Evolutionary conservation across 129 eudicot genomes (phyloP).

Genomic region (Lonicera japonica): DNA sequence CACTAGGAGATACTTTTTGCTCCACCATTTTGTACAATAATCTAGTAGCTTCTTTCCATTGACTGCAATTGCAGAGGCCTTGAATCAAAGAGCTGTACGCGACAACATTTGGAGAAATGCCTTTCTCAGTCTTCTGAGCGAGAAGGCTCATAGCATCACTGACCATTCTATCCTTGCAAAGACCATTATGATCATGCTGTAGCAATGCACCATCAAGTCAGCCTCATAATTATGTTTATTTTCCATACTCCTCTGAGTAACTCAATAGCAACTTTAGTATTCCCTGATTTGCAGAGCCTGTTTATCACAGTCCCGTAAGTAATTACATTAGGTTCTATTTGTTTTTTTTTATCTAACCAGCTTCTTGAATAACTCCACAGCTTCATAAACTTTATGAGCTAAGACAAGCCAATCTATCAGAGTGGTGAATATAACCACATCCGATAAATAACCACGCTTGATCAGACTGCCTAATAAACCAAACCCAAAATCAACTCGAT

Average conservation of each 20-base stretch:
- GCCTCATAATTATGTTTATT: slow-evolving; percentile 19
- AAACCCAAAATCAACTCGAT: slow-evolving; percentile 24
- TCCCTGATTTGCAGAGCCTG: slow-evolving; percentile 43
- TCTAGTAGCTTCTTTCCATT: slow-evolving; percentile 17
- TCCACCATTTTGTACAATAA: slow-evolving; percentile 14
- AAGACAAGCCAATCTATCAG: slow-evolving; percentile 34
- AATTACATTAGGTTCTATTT: slow-evolving; percentile 1
- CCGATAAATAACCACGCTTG: slow-evolving; percentile 27
- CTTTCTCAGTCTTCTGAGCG: too few species aligned
- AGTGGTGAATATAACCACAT: slow-evolving; percentile 24
- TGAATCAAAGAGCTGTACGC: slow-evolving; percentile 18
- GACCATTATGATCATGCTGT: slow-evolving; percentile 25
- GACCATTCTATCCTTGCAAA: slow-evolving; percentile 37
- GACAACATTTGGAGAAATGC: too few species aligned
- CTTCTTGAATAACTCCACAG: slow-evolving; percentile 28
- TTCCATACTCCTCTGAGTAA: slow-evolving; percentile 32
- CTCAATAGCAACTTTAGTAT: slow-evolving; percentile 20
- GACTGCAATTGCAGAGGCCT: slow-evolving; percentile 25
- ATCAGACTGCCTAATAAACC: slow-evolving; percentile 22
- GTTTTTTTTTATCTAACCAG: slow-evolving; percentile 3
- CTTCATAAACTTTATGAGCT: slow-evolving; percentile 19
- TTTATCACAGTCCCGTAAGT: slow-evolving; percentile 32
- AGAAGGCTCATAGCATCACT: slow-evolving; percentile 29
- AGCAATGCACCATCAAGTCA: not conserved
- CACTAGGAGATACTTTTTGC: slow-evolving; percentile 8